These are phyloP conservation scores for Neoboletus magnificus DNA, from an alignment of 768 basidiomycete genomes.

Conservation along the genomic window DNA sequence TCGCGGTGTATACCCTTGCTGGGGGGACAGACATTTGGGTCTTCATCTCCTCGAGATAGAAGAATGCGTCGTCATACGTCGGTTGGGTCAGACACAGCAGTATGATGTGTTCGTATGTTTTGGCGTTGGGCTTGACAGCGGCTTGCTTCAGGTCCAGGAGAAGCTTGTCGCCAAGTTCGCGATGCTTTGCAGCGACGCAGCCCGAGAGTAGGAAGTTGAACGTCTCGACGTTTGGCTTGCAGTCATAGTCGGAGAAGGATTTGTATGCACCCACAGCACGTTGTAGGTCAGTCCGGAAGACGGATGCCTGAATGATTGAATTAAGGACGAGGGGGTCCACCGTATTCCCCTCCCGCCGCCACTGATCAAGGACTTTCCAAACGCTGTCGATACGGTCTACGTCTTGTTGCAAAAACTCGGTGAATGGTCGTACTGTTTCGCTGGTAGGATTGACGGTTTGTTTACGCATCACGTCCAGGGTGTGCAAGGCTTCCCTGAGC, in stretches of 20 bases:
- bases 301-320: slow-evolving; percentile 61
- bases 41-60: slow-evolving; percentile 89
- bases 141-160: slow-evolving; percentile 62
- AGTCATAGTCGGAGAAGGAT: slow-evolving; percentile 50
- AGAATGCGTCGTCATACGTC: slow-evolving; percentile 83
- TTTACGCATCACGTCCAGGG: slow-evolving; percentile 58
- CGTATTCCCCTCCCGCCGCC: slow-evolving; percentile 48
- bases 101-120: slow-evolving; percentile 68
- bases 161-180: slow-evolving; percentile 64
- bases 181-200: slow-evolving; percentile 56
- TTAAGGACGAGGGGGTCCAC: slow-evolving; percentile 64
- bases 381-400: slow-evolving; percentile 58
- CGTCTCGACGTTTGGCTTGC: slow-evolving; percentile 58
- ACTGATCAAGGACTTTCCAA: slow-evolving; percentile 60
- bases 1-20: slow-evolving; percentile 50
- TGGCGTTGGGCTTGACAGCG: slow-evolving; percentile 50
- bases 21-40: slow-evolving; percentile 53
- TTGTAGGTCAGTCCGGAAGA: slow-evolving; percentile 61
- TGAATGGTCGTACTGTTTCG: slow-evolving; percentile 54
- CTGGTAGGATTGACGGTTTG: slow-evolving; percentile 46
- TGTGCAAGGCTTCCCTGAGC: slow-evolving; percentile 59
- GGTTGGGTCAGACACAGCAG: slow-evolving; percentile 65
- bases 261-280: slow-evolving; percentile 79
- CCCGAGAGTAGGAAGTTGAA: slow-evolving; percentile 69
- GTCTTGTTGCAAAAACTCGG: slow-evolving; percentile 43